Evolutionary conservation across 495 filamentous ascomycete species (phyloP), one percentile per base, ranked within the genome.

Genomic region (Talaromyces adpressus): DNA sequence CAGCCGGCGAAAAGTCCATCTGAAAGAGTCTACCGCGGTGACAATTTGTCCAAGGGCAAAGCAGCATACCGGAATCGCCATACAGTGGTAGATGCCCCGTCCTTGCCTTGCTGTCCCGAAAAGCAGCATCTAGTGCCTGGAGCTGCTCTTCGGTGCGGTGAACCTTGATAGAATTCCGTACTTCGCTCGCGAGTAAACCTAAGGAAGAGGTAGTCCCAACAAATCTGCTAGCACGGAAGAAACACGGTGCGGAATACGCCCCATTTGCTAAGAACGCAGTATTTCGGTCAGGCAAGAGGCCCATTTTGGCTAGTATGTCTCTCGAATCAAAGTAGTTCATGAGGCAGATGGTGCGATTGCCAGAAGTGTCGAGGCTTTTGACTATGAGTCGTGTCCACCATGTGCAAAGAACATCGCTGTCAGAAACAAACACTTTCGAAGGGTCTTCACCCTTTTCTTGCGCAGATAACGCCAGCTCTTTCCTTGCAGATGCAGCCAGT

Each of bases 391-490:
- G 57, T 1, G 62, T 39, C 63, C 64, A 71, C 68, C 70, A 74
- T 0, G 70, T 66, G 14, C 60, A n/a, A 5, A 75, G 27, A 16
- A 74, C 45, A 51, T 75, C 73, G 0, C 66, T 51, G 22, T 75
- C 71, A 45, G 65, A 70, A 2, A 75, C 14, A 20, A 75, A 75
- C 16, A 41, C 36, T 41, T 41, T 41, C 7, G 36, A 41, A 6
- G 36, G 36, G 36, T 41, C 36, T 41, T 41, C 36, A 41, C 36
- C 36, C 16, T 41, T 16, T 16, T 41, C 7, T 41, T 6, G 7
- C 36, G 36, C 36, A 41, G 36, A 41, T 7, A 41, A 16, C 16
- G 16, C 36, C 16, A 41, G 36, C 16, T 41, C 36, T 7, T 41
- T 41, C 7, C 36, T 6, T 6, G 36, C 36, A 41, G 36, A 41